Percentiles rank a stretch among this genome's conserved stretches.
Conservation (phyloP, 768 basidiomycete species). For the Boletus eberwhitei region DNA sequence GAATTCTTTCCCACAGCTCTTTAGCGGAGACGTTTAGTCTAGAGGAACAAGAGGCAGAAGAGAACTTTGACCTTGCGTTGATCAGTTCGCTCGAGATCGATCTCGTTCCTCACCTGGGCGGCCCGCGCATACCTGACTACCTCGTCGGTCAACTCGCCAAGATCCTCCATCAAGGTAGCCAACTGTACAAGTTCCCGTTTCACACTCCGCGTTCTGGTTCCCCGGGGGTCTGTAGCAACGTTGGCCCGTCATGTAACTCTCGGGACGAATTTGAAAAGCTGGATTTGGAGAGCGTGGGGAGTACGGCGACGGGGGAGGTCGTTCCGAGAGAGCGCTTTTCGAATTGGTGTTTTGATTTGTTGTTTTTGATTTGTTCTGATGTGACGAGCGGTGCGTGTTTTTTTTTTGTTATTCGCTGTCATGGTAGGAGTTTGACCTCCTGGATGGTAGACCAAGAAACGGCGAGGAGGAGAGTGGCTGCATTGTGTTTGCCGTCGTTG, state of each 20-base stretch:
- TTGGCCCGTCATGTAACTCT: slow-evolving; percentile 9
- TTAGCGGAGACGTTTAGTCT: slow-evolving; percentile 53
- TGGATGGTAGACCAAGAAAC: slow-evolving; percentile 53
- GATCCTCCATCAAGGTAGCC: slow-evolving; percentile 70
- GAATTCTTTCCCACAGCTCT: slow-evolving; percentile 40
- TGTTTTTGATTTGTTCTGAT: slow-evolving; percentile 78
- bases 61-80: slow-evolving; percentile 82
- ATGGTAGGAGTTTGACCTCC: too few species aligned
- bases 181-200: slow-evolving; percentile 43
- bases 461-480: slow-evolving; percentile 64
- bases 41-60: slow-evolving; percentile 70
- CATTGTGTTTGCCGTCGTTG: slow-evolving; percentile 66
- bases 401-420: too few species aligned
- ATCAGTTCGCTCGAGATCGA: slow-evolving; percentile 76
- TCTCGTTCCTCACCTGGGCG: slow-evolving; percentile 73
- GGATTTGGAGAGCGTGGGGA: slow-evolving; percentile 47
- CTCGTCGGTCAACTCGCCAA: slow-evolving; percentile 66
- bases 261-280: slow-evolving; percentile 35
- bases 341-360: slow-evolving; percentile 88
- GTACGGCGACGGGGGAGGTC: slow-evolving; percentile 52
- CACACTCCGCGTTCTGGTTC: slow-evolving; percentile 8
- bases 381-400: slow-evolving; percentile 50
- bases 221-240: slow-evolving; percentile 9
- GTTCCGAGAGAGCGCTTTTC: slow-evolving; percentile 82
- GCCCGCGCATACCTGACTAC: slow-evolving; percentile 63